Conservation (phyloP, 768 basidiomycete species). For the Leccinum barrowsii region DNA sequence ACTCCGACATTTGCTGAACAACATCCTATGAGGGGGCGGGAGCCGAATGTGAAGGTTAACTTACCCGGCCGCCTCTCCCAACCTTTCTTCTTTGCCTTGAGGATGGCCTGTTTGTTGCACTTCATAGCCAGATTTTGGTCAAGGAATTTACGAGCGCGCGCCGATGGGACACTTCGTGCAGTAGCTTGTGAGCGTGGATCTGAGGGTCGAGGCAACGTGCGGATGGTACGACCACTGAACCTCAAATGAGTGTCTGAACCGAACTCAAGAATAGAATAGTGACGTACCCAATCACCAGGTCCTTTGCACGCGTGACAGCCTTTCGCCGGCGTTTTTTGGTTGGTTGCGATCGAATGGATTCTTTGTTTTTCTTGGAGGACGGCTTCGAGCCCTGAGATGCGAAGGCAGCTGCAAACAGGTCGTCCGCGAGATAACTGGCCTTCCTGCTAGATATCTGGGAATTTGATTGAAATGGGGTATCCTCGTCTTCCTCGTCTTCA, state of each 20-base stretch:
- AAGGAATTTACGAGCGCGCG: constrained; percentile 49
- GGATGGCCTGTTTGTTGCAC: constrained; percentile 25
- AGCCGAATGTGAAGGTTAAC: constrained; percentile 13
- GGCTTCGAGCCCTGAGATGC: constrained; percentile 28
- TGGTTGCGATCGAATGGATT: constrained; percentile 22
- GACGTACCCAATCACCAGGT: constrained; percentile 52
- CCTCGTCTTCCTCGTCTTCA: constrained; percentile 14
- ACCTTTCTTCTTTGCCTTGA: constrained; percentile 37
- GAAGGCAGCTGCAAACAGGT: constrained; percentile 59
- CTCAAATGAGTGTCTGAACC: constrained; percentile 1
- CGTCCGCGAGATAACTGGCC: constrained; percentile 59
- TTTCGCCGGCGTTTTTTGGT: constrained; percentile 31
- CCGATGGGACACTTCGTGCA: constrained; percentile 44
- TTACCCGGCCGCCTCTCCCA: constrained; percentile 63
- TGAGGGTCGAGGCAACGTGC: constrained; percentile 38
- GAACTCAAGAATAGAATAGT: not conserved
- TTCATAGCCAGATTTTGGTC: constrained; percentile 49
- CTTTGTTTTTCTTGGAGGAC: constrained; percentile 16
- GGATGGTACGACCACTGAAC: constrained; percentile 51
- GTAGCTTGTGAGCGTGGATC: constrained; percentile 32
- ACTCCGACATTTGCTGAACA: constrained; percentile 52
- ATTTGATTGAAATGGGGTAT: not conserved
- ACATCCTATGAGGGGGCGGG: not conserved
- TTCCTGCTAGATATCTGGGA: constrained; percentile 27
- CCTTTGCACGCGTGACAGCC: constrained; percentile 39